Evolutionary conservation across 2,329 filamentous ascomycete genomes (phyloP), one percentile per base, ranked within the genome.

Genomic region (Nemania bipapillata): DNA sequence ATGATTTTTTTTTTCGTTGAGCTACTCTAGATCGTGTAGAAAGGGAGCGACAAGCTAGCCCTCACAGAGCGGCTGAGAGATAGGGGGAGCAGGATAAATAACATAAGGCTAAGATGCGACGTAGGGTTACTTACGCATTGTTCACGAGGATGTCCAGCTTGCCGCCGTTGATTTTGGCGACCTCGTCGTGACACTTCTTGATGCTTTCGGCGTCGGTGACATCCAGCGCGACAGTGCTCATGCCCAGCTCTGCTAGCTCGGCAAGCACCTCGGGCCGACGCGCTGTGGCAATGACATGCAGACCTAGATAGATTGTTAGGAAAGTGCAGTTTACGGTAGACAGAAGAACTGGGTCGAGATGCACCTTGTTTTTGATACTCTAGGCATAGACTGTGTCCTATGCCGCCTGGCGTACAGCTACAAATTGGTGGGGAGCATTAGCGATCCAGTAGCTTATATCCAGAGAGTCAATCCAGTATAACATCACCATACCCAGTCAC

Each of bases 101-200:
- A n/a, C 20, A 1, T 37, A 4, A 12, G 5, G 28, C 1, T 37
- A 4, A 12, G 5, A 35, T 6, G 24, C 3, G 22, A 17, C 4
- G 7, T n/a, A n/a, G n/a, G 35, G 17, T 12, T 40, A 74, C 82
- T 69, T 70, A 87, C 85, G 87, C 86, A 68, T 89, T 89, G 78
- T 89, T 89, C 56, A 89, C 82, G 20, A 89, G 84, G 53, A 89
- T 83, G 70, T 89, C 86, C 4, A 89, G 83, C 54, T 79, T 84
- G 15, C 86, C 86, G 8, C 81, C 81, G 1, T 85, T 87, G 54
- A 88, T 77, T 12, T 80, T 75, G 11, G 79, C 73, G 12, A 88
- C 84, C 59, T 84, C 80, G 2, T 79, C 79, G 63, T 83, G 83
- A 73, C 84, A 86, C 49, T 77, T 75, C 20, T 79, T 80, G 75